Evolutionary conservation across 176 grass and related monocot species (phyloP), one percentile per base, ranked within the genome.

Genomic region (Canna indica): DNA sequence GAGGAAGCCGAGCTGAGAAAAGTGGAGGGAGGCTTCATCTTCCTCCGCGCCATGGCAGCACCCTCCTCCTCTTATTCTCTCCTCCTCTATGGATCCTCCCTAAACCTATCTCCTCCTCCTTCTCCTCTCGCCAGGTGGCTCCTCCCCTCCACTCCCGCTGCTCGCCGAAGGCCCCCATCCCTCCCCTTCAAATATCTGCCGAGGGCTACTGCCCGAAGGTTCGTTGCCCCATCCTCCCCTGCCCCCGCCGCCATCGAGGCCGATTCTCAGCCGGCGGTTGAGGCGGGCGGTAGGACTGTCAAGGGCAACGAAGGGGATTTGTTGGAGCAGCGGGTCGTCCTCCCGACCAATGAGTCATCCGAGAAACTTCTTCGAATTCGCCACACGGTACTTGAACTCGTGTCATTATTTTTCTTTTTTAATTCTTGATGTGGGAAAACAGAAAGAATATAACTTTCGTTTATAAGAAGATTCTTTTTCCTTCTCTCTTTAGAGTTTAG

Each of bases 271-370:
- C 67, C 75, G 16, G 69, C 18, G 5, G 61, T 73, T 5, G 45
- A 72, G 71, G 59, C 39, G 0, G 71, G 46, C 12, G 26, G 76
- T 11, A 26, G 47, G 53, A 67, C 17, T 1, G 10, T 22, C 15
- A 58, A 62, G 13, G 29, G 22, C 7, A 27, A 35, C 32, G 84
- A 68, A 53, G 48, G 44, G 17, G n/a, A 36, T 36, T 29, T 60
- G 25, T 77, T 33, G 77, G 77, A 75, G 56, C 73, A 77, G 30
- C 78, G 82, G 60, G 66, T 99, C 36, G 77, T 87, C 32, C 86
- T 97, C 3, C 93, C 93, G 24, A 97, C 89, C 54, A 97, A 92
- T 68, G 86, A 97, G 15, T 92, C 88, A 18, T 97, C 93, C 15
- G 84, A 83, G 15, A 47, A 16, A 32, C 81, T 97, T 20, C 86